Evolutionary conservation across 371 early-diverging fungal species (phyloP).

Genomic region (Rhizopus arrhizus): DNA sequence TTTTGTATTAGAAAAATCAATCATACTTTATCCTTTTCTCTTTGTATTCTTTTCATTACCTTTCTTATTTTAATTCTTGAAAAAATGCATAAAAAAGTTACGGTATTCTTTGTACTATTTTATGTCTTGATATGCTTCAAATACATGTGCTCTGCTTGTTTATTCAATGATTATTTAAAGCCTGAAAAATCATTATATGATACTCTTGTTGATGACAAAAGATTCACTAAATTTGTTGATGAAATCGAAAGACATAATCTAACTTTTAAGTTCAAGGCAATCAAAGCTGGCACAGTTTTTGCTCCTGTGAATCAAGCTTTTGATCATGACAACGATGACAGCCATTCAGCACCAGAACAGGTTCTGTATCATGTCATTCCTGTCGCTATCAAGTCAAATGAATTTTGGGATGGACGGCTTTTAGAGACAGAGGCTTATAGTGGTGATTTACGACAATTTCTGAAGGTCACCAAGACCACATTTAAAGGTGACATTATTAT

Average conservation of each 20-base stretch:
- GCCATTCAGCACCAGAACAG: constrained; percentile 29
- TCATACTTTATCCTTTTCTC: not conserved
- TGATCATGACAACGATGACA: constrained; percentile 4
- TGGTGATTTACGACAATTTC: constrained; percentile 41
- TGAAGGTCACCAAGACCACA: constrained; percentile 41
- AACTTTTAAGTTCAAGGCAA: constrained; percentile 37
- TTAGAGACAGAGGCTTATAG: constrained; percentile 47
- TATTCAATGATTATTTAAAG: not conserved
- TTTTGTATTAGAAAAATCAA: too few relatives aligned
- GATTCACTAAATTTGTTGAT: constrained; percentile 43
- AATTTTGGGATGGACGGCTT: constrained; percentile 49
- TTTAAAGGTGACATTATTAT: constrained; percentile 23
- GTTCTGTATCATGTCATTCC: constrained; percentile 56
- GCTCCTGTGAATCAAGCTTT: constrained; percentile 62
- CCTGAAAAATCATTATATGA: constrained; percentile 38
- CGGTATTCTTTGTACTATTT: not conserved
- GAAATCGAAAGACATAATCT: constrained; percentile 45
- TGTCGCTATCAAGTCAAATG: constrained; percentile 30
- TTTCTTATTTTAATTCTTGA: too few relatives aligned
- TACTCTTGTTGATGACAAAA: constrained; percentile 45
- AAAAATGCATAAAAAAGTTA: not conserved
- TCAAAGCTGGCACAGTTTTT: constrained; percentile 54
- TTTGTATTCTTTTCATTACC: not conserved
- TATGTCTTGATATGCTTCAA: not conserved
- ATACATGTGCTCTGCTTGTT: not conserved